phyloP scores from a whole-genome alignment of 2,329 filamentous ascomycete species.

The Arthrobotrys iridis region DNA sequence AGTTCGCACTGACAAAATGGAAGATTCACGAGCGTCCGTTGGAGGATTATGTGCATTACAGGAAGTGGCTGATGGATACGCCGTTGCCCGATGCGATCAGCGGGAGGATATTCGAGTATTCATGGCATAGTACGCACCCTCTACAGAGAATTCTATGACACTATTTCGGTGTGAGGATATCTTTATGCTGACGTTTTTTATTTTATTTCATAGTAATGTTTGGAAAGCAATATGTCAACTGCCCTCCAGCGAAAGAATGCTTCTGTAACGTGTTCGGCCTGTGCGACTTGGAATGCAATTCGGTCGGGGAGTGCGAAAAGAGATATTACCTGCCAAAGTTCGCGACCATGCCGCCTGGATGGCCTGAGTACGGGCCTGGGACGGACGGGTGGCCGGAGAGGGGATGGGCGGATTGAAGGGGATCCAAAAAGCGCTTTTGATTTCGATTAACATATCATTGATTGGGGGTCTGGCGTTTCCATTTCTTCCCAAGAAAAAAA shows the following conservation, averaged over 20 bases:
- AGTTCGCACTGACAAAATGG: constrained; percentile 71
- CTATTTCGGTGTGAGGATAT: background rate
- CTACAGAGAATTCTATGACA: background rate
- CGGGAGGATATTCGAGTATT: constrained; percentile 72
- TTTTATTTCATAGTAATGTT: constrained; percentile 66
- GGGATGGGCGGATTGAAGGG: constrained; percentile 42
- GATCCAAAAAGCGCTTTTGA: background rate
- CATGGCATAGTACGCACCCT: constrained; percentile 71
- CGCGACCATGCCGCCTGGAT: constrained; percentile 69
- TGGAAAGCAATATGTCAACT: constrained; percentile 69
- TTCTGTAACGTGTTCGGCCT: constrained; percentile 75
- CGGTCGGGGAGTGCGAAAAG: constrained; percentile 66
- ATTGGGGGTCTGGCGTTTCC: constrained; percentile 7
- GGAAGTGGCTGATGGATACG: constrained; percentile 69
- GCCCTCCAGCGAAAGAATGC: constrained; percentile 70
- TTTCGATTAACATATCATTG: constrained; percentile 3
- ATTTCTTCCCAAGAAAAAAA: no score
- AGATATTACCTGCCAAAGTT: constrained; percentile 71
- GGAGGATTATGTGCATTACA: constrained; percentile 68
- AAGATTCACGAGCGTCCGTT: constrained; percentile 65
- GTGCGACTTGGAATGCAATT: constrained; percentile 64
- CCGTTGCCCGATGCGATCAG: constrained; percentile 67
- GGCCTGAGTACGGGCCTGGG: constrained; percentile 70
- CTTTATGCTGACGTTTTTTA: background rate
- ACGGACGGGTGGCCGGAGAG: constrained; percentile 59